These are phyloP conservation scores for Barnettozyma salicaria DNA, from an alignment of 805 yeast species.

Conservation along the genomic window DNA sequence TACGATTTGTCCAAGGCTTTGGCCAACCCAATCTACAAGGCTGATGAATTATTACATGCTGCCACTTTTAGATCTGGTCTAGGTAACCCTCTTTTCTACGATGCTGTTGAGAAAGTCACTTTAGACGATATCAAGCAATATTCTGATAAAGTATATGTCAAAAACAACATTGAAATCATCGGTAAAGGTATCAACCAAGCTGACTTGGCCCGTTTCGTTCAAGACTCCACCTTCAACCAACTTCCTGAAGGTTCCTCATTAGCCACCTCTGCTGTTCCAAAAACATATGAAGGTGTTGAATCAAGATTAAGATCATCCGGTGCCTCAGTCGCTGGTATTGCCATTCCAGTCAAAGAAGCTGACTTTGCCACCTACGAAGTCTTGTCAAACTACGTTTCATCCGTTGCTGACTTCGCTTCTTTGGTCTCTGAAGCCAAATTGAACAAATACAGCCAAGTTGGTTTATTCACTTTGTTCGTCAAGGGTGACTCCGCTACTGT, in stretches of 20 bases:
- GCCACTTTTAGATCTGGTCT: slow-evolving; percentile 81
- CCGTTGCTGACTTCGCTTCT: slow-evolving; percentile 49
- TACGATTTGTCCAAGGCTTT: slow-evolving; percentile 53
- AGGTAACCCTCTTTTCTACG: slow-evolving; percentile 76
- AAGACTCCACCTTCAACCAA: slow-evolving; percentile 56
- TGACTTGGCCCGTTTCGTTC: slow-evolving; percentile 63
- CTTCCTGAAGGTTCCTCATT: slow-evolving; percentile 58
- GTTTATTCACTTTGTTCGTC: slow-evolving; percentile 69
- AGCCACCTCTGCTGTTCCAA: slow-evolving; percentile 33
- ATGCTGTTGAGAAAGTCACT: slow-evolving; percentile 53
- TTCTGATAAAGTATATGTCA: slow-evolving; percentile 63
- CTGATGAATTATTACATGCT: slow-evolving; percentile 73
- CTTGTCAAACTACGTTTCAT: slow-evolving; percentile 58
- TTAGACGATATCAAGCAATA: slow-evolving; percentile 60
- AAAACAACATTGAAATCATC: slow-evolving; percentile 62
- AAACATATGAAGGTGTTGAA: slow-evolving; percentile 57
- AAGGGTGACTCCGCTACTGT: slow-evolving; percentile 56
- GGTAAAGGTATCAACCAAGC: slow-evolving; percentile 69
- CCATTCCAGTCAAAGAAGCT: slow-evolving; percentile 64
- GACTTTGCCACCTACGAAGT: slow-evolving; percentile 64
- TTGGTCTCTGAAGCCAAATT: slow-evolving; percentile 48
- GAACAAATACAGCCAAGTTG: slow-evolving; percentile 68
- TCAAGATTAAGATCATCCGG: slow-evolving; percentile 61
- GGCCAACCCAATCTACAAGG: slow-evolving; percentile 48
- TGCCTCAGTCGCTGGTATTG: slow-evolving; percentile 69